Base-by-base conservation (phyloP, 1,284 basidiomycete species). In the Chiua sp. region DNA sequence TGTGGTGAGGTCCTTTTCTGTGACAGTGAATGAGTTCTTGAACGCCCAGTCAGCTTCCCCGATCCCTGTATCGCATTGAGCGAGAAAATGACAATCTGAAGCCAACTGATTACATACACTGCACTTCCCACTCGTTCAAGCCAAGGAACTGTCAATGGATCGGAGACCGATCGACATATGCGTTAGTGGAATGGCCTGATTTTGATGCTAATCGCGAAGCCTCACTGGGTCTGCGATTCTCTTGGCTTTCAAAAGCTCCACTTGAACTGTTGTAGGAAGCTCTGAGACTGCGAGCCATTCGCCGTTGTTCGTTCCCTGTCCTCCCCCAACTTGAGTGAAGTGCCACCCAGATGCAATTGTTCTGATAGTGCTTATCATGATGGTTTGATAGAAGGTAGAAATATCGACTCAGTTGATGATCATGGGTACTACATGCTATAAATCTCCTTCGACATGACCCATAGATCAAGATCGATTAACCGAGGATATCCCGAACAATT, bases 31-130 rank as follows among this genome's bases (percentile, higher is more conserved):
- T 2, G 73, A 77, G 12, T 87, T 89, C 69, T 84, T 87, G 81
- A 96, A 97, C n/a, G 81, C 78, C 94, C 95, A 97, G 47, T 89
- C 85, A 13, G 83, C 81, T 75, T 96, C 94, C 28, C 92, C 93
- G 51, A 96, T 80, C 94, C 94, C 93, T 95, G 61, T 51, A 54
- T 39, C 37, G 12, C 8, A 37, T 57, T 30, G 64, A 20, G 35
- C 30, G n/a, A n/a, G n/a, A 32, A 32, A 10, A 32, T 32, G 10
- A 32, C 30, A 32, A 32, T 10, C 10, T 32, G 30, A 32, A 32
- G 30, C n/a, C n/a, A n/a, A n/a, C 10, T 32, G 30, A 32, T 32
- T 65, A 88, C 94, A 96, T 65, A 88, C 94, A 96, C 78, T 96
- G 94, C 13, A 94, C 90, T 66, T 93, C 88, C 88, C 91, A 94